Evolutionary conservation across 805 yeast genomes (phyloP).

Genomic region (Kodamaea lidongshanica): DNA sequence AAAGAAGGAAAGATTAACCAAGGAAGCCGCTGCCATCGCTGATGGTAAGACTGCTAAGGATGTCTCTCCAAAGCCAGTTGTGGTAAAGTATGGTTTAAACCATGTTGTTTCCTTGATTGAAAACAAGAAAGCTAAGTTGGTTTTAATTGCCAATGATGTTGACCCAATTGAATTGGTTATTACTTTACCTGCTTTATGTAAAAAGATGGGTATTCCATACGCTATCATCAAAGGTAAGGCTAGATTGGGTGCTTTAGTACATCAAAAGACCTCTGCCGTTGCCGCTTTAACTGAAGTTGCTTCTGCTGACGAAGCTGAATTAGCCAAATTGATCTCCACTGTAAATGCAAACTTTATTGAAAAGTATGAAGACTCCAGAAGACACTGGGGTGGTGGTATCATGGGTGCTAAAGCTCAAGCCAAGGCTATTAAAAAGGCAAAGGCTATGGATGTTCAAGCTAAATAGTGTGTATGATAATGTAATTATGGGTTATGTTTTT

Average conservation of each 20-base stretch:
- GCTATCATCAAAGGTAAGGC: slow-evolving; percentile 42
- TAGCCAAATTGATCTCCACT: slow-evolving; percentile 88
- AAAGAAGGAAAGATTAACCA: slow-evolving; percentile 98
- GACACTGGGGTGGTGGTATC: slow-evolving; percentile 99
- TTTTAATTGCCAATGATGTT: slow-evolving; percentile 96
- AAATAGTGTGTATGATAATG: too few species aligned
- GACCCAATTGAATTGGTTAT: slow-evolving; percentile 98
- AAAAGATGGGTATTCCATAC: slow-evolving; percentile 96
- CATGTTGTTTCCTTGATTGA: slow-evolving; percentile 96
- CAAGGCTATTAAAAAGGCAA: slow-evolving; percentile 71
- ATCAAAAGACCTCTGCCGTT: slow-evolving; percentile 95
- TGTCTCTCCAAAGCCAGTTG: slow-evolving; percentile 94
- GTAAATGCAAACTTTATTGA: slow-evolving; percentile 89
- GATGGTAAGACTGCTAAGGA: slow-evolving; percentile 97
- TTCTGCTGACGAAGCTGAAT: slow-evolving; percentile 90
- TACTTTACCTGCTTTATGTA: slow-evolving; percentile 97
- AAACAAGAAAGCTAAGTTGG: slow-evolving; percentile 97
- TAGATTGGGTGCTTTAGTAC: slow-evolving; percentile 56
- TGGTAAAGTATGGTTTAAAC: slow-evolving; percentile 97
- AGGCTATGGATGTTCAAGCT: slow-evolving; percentile 39
- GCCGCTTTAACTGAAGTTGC: slow-evolving; percentile 95
- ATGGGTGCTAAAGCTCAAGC: slow-evolving; percentile 92
- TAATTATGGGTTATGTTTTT: too few species aligned
- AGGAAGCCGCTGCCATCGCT: slow-evolving; percentile 98
- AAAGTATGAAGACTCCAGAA: slow-evolving; percentile 92